Evolutionary conservation across 192 early-diverging fungal genomes (phyloP), one percentile per base, ranked within the genome.

Genomic region (Linnemannia schmuckeri): DNA sequence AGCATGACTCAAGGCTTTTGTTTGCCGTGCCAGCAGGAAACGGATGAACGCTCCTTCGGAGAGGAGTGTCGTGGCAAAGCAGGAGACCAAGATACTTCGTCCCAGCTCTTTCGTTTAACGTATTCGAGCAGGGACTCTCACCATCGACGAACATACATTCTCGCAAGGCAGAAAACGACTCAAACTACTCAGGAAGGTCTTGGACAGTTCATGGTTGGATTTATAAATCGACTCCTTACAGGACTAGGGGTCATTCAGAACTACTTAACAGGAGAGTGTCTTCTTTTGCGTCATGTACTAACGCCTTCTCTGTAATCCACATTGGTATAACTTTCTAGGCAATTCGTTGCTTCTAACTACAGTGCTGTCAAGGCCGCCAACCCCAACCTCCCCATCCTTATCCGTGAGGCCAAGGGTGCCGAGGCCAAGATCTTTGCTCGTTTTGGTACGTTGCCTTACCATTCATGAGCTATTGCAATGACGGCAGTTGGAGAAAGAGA

Each of bases 371-470:
- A 97, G 90, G 86, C 93, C 76, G 95, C 92, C 70, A 97, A 99
- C 91, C 97, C 97, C 13, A 89, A 92, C 17, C 90, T 99, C 27
- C 97, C 97, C 33, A 95, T 99, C 80, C 92, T 99, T 24, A 94
- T 99, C 49, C 95, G 97, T 78, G 97, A 99, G 83, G 96, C 96
- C 24, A 89, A 86, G 75, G 94, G 94, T 44, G 92, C 97, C 61
- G 94, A 98, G 89, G 95, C 97, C 20, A 92, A 95, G 74, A 93
- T 95, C 66, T 97, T 96, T 92, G 97, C 96, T 79, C 95, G 97
- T 70, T 99, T 96, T 82, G 96, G 97, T 98, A 92, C 12, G 61
- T 66, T 66, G 24, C 10, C 27, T 66, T 66, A 24, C 24, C 55
- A n/a, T 61, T 27, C 55, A 10, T 27, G n/a, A 61, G 2, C 27